Conservation (phyloP, 495 filamentous ascomycete species). For the Amorphotheca resinae region DNA sequence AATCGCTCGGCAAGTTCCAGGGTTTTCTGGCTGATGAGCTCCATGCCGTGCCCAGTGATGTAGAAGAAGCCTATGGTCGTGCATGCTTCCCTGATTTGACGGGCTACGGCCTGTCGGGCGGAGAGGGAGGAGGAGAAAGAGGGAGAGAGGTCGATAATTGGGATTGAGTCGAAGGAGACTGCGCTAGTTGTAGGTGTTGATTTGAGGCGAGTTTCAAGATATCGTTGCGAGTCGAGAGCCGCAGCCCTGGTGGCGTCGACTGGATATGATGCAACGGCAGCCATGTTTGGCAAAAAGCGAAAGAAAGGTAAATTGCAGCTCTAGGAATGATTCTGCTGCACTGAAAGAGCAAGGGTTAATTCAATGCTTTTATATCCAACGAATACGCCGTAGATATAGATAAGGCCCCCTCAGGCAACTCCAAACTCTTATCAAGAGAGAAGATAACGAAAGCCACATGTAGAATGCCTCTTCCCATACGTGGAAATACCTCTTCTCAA, state of each 20-base stretch:
- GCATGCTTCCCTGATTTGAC: constrained; percentile 29
- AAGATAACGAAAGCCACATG: too few relatives aligned
- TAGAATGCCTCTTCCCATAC: too few relatives aligned
- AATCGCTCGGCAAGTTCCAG: constrained; percentile 15
- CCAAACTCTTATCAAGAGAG: too few relatives aligned
- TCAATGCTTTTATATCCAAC: too few relatives aligned
- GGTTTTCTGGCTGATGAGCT: not conserved
- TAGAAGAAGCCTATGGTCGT: constrained; percentile 36
- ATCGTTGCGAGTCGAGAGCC: constrained; percentile 17
- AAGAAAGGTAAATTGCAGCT: too few relatives aligned
- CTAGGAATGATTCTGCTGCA: too few relatives aligned
- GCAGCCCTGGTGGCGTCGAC: constrained; percentile 5
- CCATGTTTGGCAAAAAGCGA: not conserved
- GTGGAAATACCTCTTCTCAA: too few relatives aligned
- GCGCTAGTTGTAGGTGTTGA: constrained; percentile 1
- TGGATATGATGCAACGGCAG: not conserved
- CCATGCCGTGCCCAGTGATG: constrained; percentile 24
- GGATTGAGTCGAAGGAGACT: constrained; percentile 22
- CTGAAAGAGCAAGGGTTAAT: too few relatives aligned
- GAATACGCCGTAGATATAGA: too few relatives aligned
- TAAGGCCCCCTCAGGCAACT: too few relatives aligned
- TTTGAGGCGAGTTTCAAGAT: constrained; percentile 13
- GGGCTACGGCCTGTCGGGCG: constrained; percentile 26
- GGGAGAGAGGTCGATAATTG: constrained; percentile 32
- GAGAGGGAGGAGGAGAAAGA: constrained; percentile 25